Conservation (phyloP, 768 basidiomycete species). For the Mycena rosella region DNA sequence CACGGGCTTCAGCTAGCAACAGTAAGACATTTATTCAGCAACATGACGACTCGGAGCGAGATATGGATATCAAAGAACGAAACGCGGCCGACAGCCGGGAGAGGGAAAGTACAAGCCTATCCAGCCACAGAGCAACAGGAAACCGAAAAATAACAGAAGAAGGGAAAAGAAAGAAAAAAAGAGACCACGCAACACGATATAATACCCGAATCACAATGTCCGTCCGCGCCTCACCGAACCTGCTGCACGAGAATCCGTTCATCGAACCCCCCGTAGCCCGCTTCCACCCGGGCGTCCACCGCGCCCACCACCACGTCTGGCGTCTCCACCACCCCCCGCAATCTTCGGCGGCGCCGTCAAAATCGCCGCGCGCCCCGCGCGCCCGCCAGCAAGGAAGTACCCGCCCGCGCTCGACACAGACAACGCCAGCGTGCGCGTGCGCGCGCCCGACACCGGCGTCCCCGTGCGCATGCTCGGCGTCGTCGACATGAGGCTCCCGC, state of each 20-base stretch:
- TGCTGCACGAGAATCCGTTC: conserved; percentile 32
- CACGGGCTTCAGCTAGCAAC: too few relatives aligned
- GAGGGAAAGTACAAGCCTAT: background rate
- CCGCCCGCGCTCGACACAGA: conserved; percentile 41
- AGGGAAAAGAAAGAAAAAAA: background rate
- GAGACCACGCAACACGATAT: too few relatives aligned
- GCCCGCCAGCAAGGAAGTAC: conserved; percentile 60
- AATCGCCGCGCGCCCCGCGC: conserved; percentile 76
- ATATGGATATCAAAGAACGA: too few relatives aligned
- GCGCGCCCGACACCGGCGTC: conserved; percentile 58
- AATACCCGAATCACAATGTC: conserved; percentile 5
- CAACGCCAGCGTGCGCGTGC: conserved; percentile 41
- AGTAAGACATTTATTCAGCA: too few relatives aligned
- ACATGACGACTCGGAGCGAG: too few relatives aligned
- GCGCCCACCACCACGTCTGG: conserved; percentile 93
- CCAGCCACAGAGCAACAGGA: background rate
- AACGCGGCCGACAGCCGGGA: too few relatives aligned
- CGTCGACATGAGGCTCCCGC: conserved; percentile 55
- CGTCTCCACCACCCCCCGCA: conserved; percentile 85
- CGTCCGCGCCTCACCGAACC: conserved; percentile 7
- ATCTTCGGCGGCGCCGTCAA: conserved; percentile 88
- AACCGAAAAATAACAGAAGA: background rate
- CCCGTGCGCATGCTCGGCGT: conserved; percentile 56
- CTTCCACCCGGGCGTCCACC: conserved; percentile 70
- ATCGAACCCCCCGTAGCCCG: conserved; percentile 31